phyloP scores from a whole-genome alignment of 2,329 filamentous ascomycete genomes.

The Trichoderma pleuroti region DNA sequence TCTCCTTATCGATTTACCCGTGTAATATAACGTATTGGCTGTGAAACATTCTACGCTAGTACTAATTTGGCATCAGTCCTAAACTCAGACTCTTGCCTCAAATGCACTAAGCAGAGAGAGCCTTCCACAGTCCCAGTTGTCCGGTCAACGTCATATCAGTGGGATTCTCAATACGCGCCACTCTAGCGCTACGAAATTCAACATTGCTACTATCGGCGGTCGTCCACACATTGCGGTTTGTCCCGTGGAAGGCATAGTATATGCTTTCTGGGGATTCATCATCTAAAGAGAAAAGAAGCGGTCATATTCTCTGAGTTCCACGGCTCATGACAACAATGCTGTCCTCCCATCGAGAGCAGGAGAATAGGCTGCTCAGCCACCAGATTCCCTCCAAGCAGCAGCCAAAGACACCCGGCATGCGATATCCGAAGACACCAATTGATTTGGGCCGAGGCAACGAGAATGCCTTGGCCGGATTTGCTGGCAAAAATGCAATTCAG shows the following conservation, averaged over 20 bases:
- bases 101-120: not conserved
- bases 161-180: not conserved
- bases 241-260: not conserved
- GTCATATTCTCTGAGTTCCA: too few species aligned
- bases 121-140: not conserved
- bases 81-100: not conserved
- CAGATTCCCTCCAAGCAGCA: constrained; percentile 73
- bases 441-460: constrained; percentile 78
- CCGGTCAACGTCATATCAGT: not conserved
- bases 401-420: constrained; percentile 75
- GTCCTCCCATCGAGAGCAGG: constrained; percentile 76
- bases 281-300: not conserved
- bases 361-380: constrained; percentile 76
- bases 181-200: not conserved
- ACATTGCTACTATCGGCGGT: not conserved
- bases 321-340: constrained; percentile 54
- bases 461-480: constrained; percentile 56
- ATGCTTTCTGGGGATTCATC: not conserved
- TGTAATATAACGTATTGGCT: not conserved
- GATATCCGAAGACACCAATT: constrained; percentile 78
- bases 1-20: not conserved
- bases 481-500: constrained; percentile 43
- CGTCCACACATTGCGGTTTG: not conserved
- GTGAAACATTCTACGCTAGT: not conserved
- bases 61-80: not conserved